Conservation (phyloP, 1,284 basidiomycete genomes). For the Garcileccinum viscosum region DNA sequence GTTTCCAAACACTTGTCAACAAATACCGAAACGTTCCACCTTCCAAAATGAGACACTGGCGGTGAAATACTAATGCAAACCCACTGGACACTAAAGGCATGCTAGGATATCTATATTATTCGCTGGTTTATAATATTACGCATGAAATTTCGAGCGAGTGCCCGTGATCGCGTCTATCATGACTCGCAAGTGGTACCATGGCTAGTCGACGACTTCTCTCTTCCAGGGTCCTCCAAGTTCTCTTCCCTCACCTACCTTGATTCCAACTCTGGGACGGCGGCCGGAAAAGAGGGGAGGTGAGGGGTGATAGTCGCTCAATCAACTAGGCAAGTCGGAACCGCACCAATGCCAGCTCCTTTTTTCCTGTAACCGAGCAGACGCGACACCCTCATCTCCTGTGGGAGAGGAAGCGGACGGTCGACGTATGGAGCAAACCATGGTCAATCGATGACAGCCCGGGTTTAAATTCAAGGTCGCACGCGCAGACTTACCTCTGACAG, state of each 20-base stretch:
- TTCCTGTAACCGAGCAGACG: neutral
- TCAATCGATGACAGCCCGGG: too few relatives aligned
- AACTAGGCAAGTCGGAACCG: neutral
- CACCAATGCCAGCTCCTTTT: neutral
- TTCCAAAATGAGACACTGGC: slow-evolving; percentile 13
- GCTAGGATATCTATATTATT: neutral
- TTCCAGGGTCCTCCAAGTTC: neutral
- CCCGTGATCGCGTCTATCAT: too few relatives aligned
- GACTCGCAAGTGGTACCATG: slow-evolving; percentile 1
- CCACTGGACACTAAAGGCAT: slow-evolving; percentile 4
- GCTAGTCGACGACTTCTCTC: neutral
- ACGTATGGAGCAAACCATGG: neutral
- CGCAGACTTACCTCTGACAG: neutral
- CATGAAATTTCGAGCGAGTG: neutral
- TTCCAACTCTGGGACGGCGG: neutral
- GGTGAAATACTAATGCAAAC: too few relatives aligned
- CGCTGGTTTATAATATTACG: slow-evolving; percentile 1
- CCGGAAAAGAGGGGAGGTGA: neutral
- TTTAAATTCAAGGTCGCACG: too few relatives aligned
- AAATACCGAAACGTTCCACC: neutral
- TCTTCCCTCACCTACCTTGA: neutral
- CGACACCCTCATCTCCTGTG: neutral
- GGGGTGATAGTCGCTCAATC: neutral
- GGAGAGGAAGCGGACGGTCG: neutral
- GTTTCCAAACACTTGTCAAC: slow-evolving; percentile 15